phyloP scores from a whole-genome alignment of 2,329 filamentous ascomycete genomes.

The Microdochium trichocladiopsis region DNA sequence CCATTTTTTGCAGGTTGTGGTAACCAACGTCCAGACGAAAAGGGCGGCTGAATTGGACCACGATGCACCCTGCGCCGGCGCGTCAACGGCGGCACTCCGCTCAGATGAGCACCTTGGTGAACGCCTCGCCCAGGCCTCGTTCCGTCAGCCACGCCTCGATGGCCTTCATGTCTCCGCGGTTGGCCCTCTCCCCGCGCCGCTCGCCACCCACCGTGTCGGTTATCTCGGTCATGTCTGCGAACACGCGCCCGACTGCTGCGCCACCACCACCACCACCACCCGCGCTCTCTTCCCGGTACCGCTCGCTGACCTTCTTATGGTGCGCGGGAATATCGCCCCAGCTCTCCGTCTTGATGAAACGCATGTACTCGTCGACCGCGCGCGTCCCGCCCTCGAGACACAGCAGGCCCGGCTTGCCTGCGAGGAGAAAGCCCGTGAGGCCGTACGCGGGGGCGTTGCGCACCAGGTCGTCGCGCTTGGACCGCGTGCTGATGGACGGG shows the following conservation, averaged over 20 bases:
- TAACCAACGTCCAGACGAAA: no score
- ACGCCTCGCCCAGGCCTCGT: slow-evolving; percentile 33
- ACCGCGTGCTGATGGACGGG: slow-evolving; percentile 51
- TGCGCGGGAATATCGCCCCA: slow-evolving; percentile 56
- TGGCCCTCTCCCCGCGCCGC: slow-evolving; percentile 38
- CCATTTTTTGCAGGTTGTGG: no score
- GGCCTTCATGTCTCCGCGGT: slow-evolving; percentile 45
- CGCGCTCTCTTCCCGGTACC: slow-evolving; percentile 30
- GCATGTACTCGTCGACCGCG: slow-evolving; percentile 52
- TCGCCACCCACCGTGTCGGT: slow-evolving; percentile 39
- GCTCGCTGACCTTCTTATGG: slow-evolving; percentile 56
- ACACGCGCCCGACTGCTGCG: slow-evolving; percentile 25
- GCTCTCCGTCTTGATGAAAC: slow-evolving; percentile 55
- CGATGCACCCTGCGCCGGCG: neutral
- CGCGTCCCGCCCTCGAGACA: slow-evolving; percentile 41
- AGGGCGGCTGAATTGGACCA: no score
- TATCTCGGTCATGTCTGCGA: slow-evolving; percentile 51
- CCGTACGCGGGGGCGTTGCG: slow-evolving; percentile 41
- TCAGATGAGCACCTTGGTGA: slow-evolving; percentile 31
- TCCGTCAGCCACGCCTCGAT: slow-evolving; percentile 41
- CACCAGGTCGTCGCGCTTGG: slow-evolving; percentile 51
- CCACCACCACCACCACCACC: neutral
- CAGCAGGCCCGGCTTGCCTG: slow-evolving; percentile 50
- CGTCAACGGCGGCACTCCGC: neutral
- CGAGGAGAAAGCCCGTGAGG: slow-evolving; percentile 52